Evolutionary conservation across 202 grass and related monocot species (phyloP).

Genomic region (Musa balbisiana): DNA sequence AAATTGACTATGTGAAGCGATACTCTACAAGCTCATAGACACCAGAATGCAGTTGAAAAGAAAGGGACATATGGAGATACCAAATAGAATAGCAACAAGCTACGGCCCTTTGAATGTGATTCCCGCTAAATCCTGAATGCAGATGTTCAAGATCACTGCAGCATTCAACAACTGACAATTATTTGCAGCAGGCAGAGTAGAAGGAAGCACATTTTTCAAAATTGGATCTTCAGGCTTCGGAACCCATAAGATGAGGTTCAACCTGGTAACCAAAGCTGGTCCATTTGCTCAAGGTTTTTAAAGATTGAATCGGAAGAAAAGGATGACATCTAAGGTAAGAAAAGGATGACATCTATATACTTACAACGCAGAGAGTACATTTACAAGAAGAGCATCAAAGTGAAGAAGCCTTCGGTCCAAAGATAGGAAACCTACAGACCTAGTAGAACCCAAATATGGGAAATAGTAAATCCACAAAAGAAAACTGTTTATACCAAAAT

Average conservation of each 20-base stretch:
- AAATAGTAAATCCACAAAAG: neutral
- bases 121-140: neutral
- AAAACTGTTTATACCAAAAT: neutral
- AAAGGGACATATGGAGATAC: neutral
- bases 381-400: neutral
- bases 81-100: neutral
- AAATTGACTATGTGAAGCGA: neutral
- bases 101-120: neutral
- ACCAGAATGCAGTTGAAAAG: neutral
- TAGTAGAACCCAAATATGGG: neutral
- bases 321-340: conserved; percentile 17
- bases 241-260: neutral
- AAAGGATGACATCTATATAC: neutral
- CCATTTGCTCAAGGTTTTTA: neutral
- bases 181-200: conserved; percentile 19
- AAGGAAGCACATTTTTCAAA: neutral
- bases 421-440: neutral
- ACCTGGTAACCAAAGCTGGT: neutral
- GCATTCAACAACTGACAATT: neutral
- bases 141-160: neutral
- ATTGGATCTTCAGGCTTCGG: neutral
- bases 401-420: neutral
- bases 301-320: neutral
- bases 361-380: neutral
- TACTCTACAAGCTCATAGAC: neutral